Percentiles rank a stretch among this genome's conserved stretches.
phyloP scores from a whole-genome alignment of 805 yeast species.

The Yarrowia sp. region DNA sequence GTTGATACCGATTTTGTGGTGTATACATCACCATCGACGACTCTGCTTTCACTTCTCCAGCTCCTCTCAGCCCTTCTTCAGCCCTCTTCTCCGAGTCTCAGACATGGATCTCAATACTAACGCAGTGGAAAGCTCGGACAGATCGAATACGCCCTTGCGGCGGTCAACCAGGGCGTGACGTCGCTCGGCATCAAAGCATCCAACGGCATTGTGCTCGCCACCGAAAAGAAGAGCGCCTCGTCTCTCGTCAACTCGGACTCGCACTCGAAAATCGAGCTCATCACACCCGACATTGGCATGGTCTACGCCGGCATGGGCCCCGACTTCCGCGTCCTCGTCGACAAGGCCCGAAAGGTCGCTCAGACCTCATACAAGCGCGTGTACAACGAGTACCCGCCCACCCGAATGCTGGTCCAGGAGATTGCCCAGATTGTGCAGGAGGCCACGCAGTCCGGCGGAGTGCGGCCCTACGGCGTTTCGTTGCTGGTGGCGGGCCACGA shows the following conservation, averaged over 20 bases:
- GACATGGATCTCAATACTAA: too few species aligned
- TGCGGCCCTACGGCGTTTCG: conserved; percentile 97
- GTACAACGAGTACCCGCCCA: conserved; percentile 96
- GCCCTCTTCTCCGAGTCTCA: too few species aligned
- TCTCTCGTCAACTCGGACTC: conserved; percentile 71
- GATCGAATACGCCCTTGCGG: conserved; percentile 95
- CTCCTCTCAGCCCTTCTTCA: too few species aligned
- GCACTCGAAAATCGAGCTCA: conserved; percentile 69
- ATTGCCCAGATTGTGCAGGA: conserved; percentile 97
- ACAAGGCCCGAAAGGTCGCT: conserved; percentile 88
- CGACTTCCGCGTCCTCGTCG: conserved; percentile 90
- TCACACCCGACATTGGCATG: conserved; percentile 95
- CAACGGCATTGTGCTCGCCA: conserved; percentile 94
- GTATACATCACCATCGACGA: too few species aligned
- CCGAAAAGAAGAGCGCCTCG: conserved; percentile 87
- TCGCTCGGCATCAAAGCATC: conserved; percentile 92
- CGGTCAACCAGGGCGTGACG: conserved; percentile 97
- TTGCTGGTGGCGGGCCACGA: conserved; percentile 92
- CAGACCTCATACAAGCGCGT: conserved; percentile 90
- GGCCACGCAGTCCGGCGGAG: conserved; percentile 98
- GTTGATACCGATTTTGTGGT: too few species aligned
- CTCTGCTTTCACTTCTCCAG: too few species aligned
- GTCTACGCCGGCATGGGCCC: conserved; percentile 99
- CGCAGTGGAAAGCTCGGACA: conserved; percentile 92
- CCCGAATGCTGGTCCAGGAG: conserved; percentile 87